Evolutionary conservation across 352 stramenopile species (phyloP).

Genomic region (Globisporangium paddicum): DNA sequence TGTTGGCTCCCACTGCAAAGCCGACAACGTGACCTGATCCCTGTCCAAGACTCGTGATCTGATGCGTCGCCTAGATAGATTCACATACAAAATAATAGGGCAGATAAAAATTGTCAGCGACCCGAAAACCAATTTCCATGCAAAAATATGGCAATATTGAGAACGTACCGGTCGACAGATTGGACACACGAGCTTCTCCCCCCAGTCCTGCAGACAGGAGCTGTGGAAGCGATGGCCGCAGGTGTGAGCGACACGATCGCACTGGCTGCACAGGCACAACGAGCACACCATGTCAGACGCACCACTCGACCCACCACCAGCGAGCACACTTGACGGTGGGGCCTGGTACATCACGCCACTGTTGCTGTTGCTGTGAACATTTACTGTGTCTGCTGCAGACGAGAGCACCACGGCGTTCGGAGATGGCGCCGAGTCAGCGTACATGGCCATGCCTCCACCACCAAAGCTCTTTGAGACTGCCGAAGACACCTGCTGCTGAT

Average conservation of each 20-base stretch:
- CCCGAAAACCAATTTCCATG: slow-evolving; percentile 6
- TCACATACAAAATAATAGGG: background rate
- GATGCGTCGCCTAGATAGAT: slow-evolving; percentile 6
- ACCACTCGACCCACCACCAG: background rate
- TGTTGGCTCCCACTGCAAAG: slow-evolving; percentile 1
- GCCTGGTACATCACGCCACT: slow-evolving; percentile 1
- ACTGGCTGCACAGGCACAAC: slow-evolving; percentile 39
- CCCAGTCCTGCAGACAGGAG: slow-evolving; percentile 62
- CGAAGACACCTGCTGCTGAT: slow-evolving; percentile 8
- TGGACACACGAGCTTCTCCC: slow-evolving; percentile 44
- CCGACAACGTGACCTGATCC: background rate
- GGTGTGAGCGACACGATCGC: slow-evolving; percentile 43
- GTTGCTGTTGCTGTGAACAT: background rate
- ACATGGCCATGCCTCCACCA: slow-evolving; percentile 1
- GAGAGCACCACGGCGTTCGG: background rate
- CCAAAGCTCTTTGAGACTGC: background rate
- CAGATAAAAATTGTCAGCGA: slow-evolving; percentile 3
- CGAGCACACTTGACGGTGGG: background rate
- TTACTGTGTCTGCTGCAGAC: background rate
- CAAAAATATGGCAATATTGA: slow-evolving; percentile 7
- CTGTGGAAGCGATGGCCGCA: slow-evolving; percentile 74
- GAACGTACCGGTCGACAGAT: slow-evolving; percentile 41
- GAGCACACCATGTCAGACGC: slow-evolving; percentile 24
- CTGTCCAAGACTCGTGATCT: slow-evolving; percentile 10
- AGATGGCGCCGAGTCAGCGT: slow-evolving; percentile 3